Evolutionary conservation across 345 rosid genomes (phyloP).

Genomic region (Murraya paniculata): DNA sequence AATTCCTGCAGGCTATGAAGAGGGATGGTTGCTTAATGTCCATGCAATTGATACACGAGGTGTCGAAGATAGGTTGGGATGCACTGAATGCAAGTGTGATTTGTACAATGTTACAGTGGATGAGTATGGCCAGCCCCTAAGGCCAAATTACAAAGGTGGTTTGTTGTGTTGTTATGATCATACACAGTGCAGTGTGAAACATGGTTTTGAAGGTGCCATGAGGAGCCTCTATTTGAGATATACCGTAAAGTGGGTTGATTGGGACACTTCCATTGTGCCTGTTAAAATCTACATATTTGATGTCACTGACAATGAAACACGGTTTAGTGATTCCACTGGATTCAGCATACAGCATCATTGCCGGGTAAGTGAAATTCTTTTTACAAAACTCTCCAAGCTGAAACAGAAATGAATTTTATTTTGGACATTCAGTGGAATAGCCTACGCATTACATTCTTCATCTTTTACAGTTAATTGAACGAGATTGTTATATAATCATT

Average conservation of each 20-base stretch:
- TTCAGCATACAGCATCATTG: slow-evolving; percentile 47
- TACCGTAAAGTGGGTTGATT: slow-evolving; percentile 68
- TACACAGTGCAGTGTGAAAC: slow-evolving; percentile 54
- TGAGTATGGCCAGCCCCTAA: slow-evolving; percentile 42
- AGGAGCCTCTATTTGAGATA: slow-evolving; percentile 61
- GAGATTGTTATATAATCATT: neutral
- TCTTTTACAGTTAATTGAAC: neutral
- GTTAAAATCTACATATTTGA: slow-evolving; percentile 68
- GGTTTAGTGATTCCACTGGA: slow-evolving; percentile 34
- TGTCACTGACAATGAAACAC: slow-evolving; percentile 65
- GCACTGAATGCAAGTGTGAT: slow-evolving; percentile 75
- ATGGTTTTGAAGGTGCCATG: slow-evolving; percentile 47
- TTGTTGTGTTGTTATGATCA: slow-evolving; percentile 63
- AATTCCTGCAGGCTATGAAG: slow-evolving; percentile 64
- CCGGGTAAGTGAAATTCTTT: slow-evolving; percentile 37
- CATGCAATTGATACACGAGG: slow-evolving; percentile 91
- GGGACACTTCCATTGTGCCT: slow-evolving; percentile 59
- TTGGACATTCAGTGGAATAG: neutral
- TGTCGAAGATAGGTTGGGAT: slow-evolving; percentile 64
- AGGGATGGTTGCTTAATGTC: slow-evolving; percentile 71
- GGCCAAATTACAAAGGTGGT: slow-evolving; percentile 69
- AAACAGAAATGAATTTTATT: neutral
- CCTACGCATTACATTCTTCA: neutral
- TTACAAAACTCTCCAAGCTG: neutral
- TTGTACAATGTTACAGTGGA: slow-evolving; percentile 68